phyloP scores from a whole-genome alignment of 345 rosid species.

The Chamaenerion angustifolium region DNA sequence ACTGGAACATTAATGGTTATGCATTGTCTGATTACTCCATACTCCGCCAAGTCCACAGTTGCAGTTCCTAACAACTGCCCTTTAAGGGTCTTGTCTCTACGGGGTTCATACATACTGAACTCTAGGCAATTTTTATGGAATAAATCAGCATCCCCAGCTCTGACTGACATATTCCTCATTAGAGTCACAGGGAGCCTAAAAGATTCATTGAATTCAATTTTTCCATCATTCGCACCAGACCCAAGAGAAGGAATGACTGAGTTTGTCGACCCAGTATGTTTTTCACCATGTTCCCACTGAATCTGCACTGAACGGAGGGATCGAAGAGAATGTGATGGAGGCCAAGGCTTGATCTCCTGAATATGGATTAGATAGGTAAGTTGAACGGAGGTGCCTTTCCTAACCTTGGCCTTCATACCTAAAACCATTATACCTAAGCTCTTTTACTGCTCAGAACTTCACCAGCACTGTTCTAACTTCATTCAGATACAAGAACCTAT shows the following conservation, averaged over 20 bases:
- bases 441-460: constrained; percentile 1
- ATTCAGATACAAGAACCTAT: too few species aligned
- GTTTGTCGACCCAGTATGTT: constrained; percentile 53
- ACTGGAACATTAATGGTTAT: constrained; percentile 42
- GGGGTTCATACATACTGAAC: constrained; percentile 73
- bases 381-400: constrained; percentile 36
- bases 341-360: constrained; percentile 92
- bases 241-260: constrained; percentile 60
- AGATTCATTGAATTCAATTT: constrained; percentile 68
- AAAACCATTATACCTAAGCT: constrained; percentile 36
- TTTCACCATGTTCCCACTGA: constrained; percentile 86
- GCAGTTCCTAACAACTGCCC: constrained; percentile 68
- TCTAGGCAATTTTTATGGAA: constrained; percentile 59
- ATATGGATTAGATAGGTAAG: constrained; percentile 52
- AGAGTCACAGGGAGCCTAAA: constrained; percentile 63
- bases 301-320: constrained; percentile 72
- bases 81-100: constrained; percentile 56
- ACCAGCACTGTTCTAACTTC: too few species aligned
- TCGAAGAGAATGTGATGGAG: constrained; percentile 82
- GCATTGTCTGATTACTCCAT: constrained; percentile 42
- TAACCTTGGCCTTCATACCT: constrained; percentile 47
- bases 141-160: constrained; percentile 32
- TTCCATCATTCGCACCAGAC: constrained; percentile 64
- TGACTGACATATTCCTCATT: constrained; percentile 39
- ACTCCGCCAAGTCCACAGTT: constrained; percentile 59